phyloP scores from a whole-genome alignment of 768 basidiomycete species.

The Leucocoprinus birnbaumii region DNA sequence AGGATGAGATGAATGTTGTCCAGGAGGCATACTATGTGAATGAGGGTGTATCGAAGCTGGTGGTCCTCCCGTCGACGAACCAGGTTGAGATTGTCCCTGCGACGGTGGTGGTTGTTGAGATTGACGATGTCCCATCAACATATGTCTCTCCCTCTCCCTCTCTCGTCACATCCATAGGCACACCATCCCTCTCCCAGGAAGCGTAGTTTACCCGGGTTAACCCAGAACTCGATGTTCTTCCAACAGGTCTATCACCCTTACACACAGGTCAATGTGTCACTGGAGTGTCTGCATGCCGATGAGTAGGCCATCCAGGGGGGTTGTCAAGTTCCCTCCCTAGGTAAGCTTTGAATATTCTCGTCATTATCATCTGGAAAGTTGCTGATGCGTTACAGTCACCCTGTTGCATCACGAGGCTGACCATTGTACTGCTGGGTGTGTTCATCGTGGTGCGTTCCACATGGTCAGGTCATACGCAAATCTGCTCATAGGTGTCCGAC shows the following conservation, averaged over 20 bases:
- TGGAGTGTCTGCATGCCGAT: constrained; percentile 21
- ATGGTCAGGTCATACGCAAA: constrained; percentile 24
- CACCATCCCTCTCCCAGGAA: constrained; percentile 14
- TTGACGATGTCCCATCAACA: constrained; percentile 26
- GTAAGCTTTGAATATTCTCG: constrained; percentile 8
- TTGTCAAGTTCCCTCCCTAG: constrained; percentile 10
- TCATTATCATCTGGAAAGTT: constrained; percentile 35
- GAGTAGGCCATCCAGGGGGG: constrained; percentile 15
- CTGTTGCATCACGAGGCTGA: constrained; percentile 31
- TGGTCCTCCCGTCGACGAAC: constrained; percentile 20
- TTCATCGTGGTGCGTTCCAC: constrained; percentile 23
- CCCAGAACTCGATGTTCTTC: constrained; percentile 19
- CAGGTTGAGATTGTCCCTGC: too few relatives aligned
- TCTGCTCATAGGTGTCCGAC: constrained; percentile 42
- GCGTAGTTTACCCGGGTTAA: constrained; percentile 12
- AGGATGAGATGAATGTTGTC: constrained; percentile 33
- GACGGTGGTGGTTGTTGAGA: too few relatives aligned
- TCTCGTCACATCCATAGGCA: too few relatives aligned
- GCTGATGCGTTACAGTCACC: constrained; percentile 23
- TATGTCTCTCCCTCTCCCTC: constrained; percentile 11
- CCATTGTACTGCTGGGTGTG: constrained; percentile 32
- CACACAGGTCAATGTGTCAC: constrained; percentile 22
- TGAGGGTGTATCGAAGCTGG: constrained; percentile 24
- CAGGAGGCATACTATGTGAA: constrained; percentile 13
- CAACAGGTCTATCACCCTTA: constrained; percentile 18